Evolutionary conservation across 1,284 basidiomycete species (phyloP), one percentile per base, ranked within the genome.

Genomic region (Ceratobasidium sp.): DNA sequence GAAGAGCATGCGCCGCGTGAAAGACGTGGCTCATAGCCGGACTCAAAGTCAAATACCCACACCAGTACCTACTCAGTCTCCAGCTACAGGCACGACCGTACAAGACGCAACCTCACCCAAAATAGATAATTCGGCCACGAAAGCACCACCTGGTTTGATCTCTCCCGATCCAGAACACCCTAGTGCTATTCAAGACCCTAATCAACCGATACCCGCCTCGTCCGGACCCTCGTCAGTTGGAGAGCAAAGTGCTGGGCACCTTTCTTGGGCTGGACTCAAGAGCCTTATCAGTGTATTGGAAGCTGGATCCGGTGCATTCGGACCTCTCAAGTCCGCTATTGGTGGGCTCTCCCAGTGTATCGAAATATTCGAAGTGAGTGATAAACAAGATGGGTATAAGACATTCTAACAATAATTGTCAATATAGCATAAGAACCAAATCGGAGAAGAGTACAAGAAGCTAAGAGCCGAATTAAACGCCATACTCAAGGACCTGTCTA

Each of bases 301-400:
- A 6, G 12, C 2, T 2, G 42, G 61, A 6, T 12, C 38, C 1
- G 17, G 9, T 1, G 33, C 38, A 5, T 66, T 66, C n/a, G 44
- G 64, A 10, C 69, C 69, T 38, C 69, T 71, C 20, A 71, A 61
- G 40, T 15, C 38, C 1, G 52, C 54, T 1, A 12, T 59, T 17
- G 40, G 54, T 1, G 54, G 38, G 28, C 15, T 71, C 5, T 44
- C 13, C 9, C 1, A 23, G n/a, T 71, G 69, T 15, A 61, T 59
- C 23, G 56, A 61, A 3, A 61, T 71, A 2, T 61, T 40, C 23
- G 69, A 71, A 56, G 69, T 71, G 23, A 26, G 64, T 12, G 3
- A 40, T 20, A 23, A 2, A 23, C 6, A 1, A 12, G 7, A 12
- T 15, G 56, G 1, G 13, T n/a, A 5, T 12, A 15, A 10, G 12